phyloP scores from a whole-genome alignment of 1,139 yeast species.

The Pichia sp. region DNA sequence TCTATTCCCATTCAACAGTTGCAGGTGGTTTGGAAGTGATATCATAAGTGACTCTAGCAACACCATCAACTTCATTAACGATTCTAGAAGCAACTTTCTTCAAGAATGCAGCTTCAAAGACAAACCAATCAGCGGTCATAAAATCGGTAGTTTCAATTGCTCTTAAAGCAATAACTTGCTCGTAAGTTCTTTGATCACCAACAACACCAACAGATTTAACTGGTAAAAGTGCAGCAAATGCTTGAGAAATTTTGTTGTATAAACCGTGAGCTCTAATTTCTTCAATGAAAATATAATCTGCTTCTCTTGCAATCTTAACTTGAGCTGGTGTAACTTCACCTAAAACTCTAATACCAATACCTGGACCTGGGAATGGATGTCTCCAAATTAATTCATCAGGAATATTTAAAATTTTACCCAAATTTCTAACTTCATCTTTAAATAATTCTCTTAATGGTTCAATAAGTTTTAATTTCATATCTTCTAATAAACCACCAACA shows the following conservation, averaged over 20 bases:
- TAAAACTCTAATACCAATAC: constrained; percentile 94
- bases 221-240: constrained; percentile 94
- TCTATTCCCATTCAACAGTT: constrained; percentile 97
- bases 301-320: constrained; percentile 94
- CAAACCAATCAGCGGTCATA: constrained; percentile 99
- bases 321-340: constrained; percentile 95
- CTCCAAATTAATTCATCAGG: constrained; percentile 98
- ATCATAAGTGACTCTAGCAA: constrained; percentile 97
- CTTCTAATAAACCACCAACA: constrained; percentile 95
- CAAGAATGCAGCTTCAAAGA: constrained; percentile 87
- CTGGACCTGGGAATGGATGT: constrained; percentile 99
- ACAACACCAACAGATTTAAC: constrained; percentile 98
- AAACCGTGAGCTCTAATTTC: constrained; percentile 92
- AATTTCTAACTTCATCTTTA: constrained; percentile 96
- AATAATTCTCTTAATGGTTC: constrained; percentile 98
- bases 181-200: constrained; percentile 99
- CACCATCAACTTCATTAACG: constrained; percentile 97
- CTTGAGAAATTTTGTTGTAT: constrained; percentile 91
- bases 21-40: constrained; percentile 99
- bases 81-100: constrained; percentile 93
- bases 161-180: constrained; percentile 97
- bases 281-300: constrained; percentile 91
- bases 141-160: constrained; percentile 97
- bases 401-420: constrained; percentile 91
- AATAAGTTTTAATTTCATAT: constrained; percentile 96